Percentiles rank a stretch among this genome's conserved stretches.
Conservation (phyloP, 495 filamentous ascomycete genomes). For the Evansstolkia leycettana region DNA sequence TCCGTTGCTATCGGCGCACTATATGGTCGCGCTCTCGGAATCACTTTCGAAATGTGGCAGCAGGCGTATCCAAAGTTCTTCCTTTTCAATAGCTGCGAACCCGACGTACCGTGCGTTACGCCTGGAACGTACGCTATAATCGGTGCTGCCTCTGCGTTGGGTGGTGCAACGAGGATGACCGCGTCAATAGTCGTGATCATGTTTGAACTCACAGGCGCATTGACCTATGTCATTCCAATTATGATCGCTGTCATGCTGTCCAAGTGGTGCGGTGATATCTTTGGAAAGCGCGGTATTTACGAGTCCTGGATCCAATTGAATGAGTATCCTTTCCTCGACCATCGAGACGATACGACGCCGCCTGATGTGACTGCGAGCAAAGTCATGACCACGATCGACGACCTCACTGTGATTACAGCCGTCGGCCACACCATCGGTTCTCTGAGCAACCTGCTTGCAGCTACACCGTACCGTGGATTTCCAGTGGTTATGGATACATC, state of each 20-base stretch:
- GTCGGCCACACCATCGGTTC: slow-evolving; percentile 71
- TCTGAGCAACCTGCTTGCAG: slow-evolving; percentile 53
- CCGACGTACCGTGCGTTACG: slow-evolving; percentile 82
- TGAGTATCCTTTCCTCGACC: slow-evolving; percentile 92
- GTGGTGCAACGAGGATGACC: slow-evolving; percentile 97
- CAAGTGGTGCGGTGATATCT: slow-evolving; percentile 97
- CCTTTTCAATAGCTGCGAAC: slow-evolving; percentile 68
- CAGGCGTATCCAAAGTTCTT: slow-evolving; percentile 62
- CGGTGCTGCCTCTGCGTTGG: slow-evolving; percentile 87
- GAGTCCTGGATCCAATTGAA: slow-evolving; percentile 96
- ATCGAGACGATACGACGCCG: slow-evolving; percentile 67
- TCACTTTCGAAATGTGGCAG: slow-evolving; percentile 84
- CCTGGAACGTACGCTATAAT: slow-evolving; percentile 95
- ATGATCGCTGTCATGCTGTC: slow-evolving; percentile 99
- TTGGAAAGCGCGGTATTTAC: slow-evolving; percentile 90
- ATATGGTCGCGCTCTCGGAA: slow-evolving; percentile 82
- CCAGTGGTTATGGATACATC: slow-evolving; percentile 70
- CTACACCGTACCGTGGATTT: slow-evolving; percentile 79
- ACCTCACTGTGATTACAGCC: slow-evolving; percentile 77
- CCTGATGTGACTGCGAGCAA: slow-evolving; percentile 75
- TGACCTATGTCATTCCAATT: slow-evolving; percentile 95
- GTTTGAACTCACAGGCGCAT: slow-evolving; percentile 93
- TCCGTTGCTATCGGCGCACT: slow-evolving; percentile 96
- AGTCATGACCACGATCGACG: slow-evolving; percentile 88
- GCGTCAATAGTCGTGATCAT: slow-evolving; percentile 96